Conservation (phyloP, 169 alveolate genomes). For the Eimeria tenella region DNA sequence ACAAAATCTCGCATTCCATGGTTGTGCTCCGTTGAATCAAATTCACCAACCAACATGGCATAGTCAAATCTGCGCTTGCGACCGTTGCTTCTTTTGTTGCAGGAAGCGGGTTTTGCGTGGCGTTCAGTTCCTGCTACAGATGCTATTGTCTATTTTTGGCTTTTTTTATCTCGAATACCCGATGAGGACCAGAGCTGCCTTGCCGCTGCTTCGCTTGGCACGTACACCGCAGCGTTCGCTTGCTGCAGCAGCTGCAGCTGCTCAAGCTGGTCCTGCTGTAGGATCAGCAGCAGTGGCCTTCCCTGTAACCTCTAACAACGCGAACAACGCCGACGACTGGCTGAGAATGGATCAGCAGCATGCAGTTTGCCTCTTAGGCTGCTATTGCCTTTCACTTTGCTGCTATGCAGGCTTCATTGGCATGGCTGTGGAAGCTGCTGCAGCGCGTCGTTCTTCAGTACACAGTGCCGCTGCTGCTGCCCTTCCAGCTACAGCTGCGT, state of each 20-base stretch:
- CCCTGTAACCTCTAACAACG: background rate
- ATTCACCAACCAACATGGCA: too few species aligned
- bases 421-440: slow-evolving; percentile 35
- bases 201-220: background rate
- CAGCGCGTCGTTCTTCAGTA: slow-evolving; percentile 15
- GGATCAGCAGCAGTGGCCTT: background rate
- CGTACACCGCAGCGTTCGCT: slow-evolving; percentile 41
- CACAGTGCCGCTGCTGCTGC: background rate
- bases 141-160: slow-evolving; percentile 8
- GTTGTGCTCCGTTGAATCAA: too few species aligned
- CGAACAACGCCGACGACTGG: background rate
- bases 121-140: slow-evolving; percentile 21
- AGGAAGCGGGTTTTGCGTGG: slow-evolving; percentile 10
- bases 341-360: background rate
- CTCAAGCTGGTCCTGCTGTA: background rate
- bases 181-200: background rate
- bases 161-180: background rate
- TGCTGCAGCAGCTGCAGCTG: slow-evolving; percentile 20
- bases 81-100: background rate
- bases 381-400: slow-evolving; percentile 7
- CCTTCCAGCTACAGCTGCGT: background rate
- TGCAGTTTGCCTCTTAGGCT: slow-evolving; percentile 19
- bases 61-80: background rate
- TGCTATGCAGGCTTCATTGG: slow-evolving; percentile 2
- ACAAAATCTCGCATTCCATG: too few species aligned